Base-by-base conservation (phyloP, 768 basidiomycete species). In the Hygrophorus russula region DNA sequence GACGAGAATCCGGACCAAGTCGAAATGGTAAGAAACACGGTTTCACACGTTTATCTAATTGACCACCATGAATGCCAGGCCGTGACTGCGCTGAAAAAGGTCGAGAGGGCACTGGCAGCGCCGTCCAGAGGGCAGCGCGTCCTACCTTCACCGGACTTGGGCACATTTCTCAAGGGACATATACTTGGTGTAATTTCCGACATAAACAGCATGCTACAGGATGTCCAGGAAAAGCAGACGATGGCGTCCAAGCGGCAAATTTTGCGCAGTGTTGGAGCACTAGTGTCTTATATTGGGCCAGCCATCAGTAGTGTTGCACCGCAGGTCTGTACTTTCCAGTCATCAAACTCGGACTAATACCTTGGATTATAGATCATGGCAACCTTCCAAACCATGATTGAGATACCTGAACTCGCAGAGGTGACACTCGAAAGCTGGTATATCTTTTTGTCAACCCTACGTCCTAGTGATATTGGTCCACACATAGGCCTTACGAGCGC, bases 401-500 rank as follows among this genome's bases (percentile, higher is more conserved):
- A 67, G 28, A 70, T 88, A 9, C 72, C 74, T 0, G 82, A 83
- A 47, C 69, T 99, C 5, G 75, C 86, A 0, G 76, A 84, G 46
- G 80, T 79, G 5, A 85, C 90, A 0, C 65, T 99, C 2, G 66
- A 75, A 27, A 84, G 79, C 31, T 98, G 92, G 91, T 60, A 73
- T 43, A 68, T 63, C 18, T 96, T 97, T 61, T 62, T 94, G 47
- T 71, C 65, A 12, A 79, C 78, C 2, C 61, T 94, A 14, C 66
- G 70, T 2, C 70, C 76, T 14, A 60, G 58, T 36, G 92, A 98
- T 48, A 67, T 92, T 34, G 81, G 88, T 2, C 79, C 87, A 2
- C 81, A 91, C 54, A 72, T 93, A 38, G 90, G 91, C 3, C 76
- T 85, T 3, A 94, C 90, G 0, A 87, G 82, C 32, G 92, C 94